These are phyloP conservation scores for Aciculosporium take DNA, from an alignment of 2,329 filamentous ascomycete species.

Conservation along the genomic window DNA sequence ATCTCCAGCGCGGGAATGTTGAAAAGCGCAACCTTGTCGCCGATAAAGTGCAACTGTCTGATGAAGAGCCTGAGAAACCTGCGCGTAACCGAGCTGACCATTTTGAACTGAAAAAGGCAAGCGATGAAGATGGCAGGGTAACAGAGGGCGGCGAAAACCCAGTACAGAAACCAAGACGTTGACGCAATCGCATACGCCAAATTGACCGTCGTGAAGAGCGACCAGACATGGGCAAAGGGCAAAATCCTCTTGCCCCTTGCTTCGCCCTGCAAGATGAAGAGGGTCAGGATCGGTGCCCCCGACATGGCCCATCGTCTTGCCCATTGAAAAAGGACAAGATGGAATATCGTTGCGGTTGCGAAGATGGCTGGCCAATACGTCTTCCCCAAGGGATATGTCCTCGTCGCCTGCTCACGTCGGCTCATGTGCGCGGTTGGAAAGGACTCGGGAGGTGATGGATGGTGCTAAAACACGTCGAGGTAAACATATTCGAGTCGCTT, in stretches of 20 bases:
- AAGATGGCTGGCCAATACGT: constrained; percentile 3
- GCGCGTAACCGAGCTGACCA: not conserved
- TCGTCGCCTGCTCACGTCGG: not conserved
- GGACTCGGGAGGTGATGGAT: not conserved
- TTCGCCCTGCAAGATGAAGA: constrained; percentile 4
- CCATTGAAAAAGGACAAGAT: constrained; percentile 1
- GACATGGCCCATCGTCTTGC: constrained; percentile 4
- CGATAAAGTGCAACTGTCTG: constrained; percentile 5
- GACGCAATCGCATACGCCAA: constrained; percentile 4
- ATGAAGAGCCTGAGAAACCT: constrained; percentile 1
- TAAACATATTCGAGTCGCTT: not conserved
- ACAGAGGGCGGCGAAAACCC: constrained; percentile 1
- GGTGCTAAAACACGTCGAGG: not conserved
- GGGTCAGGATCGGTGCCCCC: not conserved
- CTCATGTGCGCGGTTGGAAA: not conserved
- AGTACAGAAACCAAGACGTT: constrained; percentile 5
- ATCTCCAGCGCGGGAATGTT: constrained; percentile 5
- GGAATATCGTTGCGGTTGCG: not conserved
- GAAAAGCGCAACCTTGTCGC: constrained; percentile 5
- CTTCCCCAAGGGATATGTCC: not conserved
- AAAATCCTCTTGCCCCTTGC: not conserved
- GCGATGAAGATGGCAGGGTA: constrained; percentile 4
- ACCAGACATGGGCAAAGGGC: constrained; percentile 3
- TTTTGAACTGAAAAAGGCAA: constrained; percentile 2
- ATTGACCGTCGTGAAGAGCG: constrained; percentile 4